Evolutionary conservation across 129 eudicot genomes (phyloP), one percentile per base, ranked within the genome.

Genomic region (Dittrichia graveolens): DNA sequence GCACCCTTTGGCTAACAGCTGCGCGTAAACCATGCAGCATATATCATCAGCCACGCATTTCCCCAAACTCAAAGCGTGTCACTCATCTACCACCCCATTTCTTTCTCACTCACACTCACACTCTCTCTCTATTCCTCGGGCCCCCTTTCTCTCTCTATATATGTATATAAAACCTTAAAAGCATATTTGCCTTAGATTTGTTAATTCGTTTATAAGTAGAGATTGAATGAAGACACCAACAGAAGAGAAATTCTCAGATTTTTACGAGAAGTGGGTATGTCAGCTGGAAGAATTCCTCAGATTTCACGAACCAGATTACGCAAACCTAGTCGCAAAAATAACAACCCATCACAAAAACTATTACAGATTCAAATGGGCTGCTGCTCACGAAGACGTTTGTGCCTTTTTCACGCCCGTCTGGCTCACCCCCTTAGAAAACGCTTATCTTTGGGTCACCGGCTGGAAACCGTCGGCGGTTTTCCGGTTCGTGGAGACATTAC

Each of bases 391-490:
- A 31, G 91, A 91, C 53, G 86, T 88, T 0, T 57, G 88, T 7
- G 80, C 89, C 2, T 86, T 91, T 45, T 91, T 84, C 71, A 7
- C 80, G 0, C 89, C 96, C 0, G 76, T 60, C 0, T 91, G 96
- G 97, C 39, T 84, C 5, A 86, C 76, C 71, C 96, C 90, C 0
- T 44, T 86, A 0, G 96, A 91, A 73, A 79, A 41, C 38, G 85
- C 89, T 0, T 77, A 71, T 15, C 81, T 69, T 0, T 92, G 98
- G 98, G 77, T 85, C 67, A 93, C 98, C 1, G 98, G 96, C 0
- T 93, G 98, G 98, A 93, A 93, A 71, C 98, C 98, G 1, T 87
- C 92, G 0, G 67, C 62, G 11, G 79, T 81, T 1, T 87, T 93
- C 60, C 78, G 80, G 15, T 81, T 92, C 0, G 63, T 89, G 1